phyloP scores from a whole-genome alignment of 306 rosid species.

The Heteromeles arbutifolia region DNA sequence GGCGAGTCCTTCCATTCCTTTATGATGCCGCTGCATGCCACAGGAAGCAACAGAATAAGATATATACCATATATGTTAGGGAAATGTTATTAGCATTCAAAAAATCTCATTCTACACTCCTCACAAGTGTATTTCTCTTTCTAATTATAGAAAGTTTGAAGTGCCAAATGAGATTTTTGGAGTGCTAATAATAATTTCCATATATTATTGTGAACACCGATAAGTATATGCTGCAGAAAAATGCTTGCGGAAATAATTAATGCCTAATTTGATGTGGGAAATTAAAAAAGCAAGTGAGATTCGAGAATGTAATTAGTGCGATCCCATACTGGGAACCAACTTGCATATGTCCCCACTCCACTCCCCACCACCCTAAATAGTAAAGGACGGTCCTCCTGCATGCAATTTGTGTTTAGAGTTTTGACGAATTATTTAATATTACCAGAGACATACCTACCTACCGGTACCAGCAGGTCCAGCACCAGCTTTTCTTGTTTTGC shows the following conservation, averaged over 20 bases:
- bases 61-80: too few relatives aligned
- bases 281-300: neutral
- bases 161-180: too few relatives aligned
- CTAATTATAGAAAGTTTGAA: too few relatives aligned
- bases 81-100: too few relatives aligned
- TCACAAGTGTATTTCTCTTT: too few relatives aligned
- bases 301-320: neutral
- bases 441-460: neutral
- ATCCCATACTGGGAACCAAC: neutral
- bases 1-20: conserved; percentile 42
- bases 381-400: neutral
- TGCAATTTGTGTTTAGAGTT: neutral
- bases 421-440: neutral
- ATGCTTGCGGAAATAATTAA: too few relatives aligned
- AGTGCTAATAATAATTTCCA: fast-evolving
- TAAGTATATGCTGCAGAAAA: too few relatives aligned
- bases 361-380: neutral
- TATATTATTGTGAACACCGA: too few relatives aligned
- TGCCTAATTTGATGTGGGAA: neutral
- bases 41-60: neutral
- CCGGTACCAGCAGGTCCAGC: too few relatives aligned
- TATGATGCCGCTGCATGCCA: conserved; percentile 34
- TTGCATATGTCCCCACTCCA: neutral
- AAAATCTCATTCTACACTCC: too few relatives aligned
- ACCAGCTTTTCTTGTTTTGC: neutral